Evolutionary conservation across 768 basidiomycete genomes (phyloP), one percentile per base, ranked within the genome.

Genomic region (Hebeloma cylindrosporum): DNA sequence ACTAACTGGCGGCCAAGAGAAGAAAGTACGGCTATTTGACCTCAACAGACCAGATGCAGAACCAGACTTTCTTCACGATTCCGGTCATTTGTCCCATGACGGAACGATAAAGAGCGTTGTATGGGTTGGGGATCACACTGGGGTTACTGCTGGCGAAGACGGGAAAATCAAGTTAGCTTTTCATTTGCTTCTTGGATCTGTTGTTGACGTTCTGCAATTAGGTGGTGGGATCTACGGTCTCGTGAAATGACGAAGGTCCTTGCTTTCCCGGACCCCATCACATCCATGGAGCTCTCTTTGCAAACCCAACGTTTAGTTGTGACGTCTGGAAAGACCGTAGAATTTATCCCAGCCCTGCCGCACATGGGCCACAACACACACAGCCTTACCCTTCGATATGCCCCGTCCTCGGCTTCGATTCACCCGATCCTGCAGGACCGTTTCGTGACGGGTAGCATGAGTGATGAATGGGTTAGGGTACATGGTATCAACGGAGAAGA

Each of bases 221-320:
- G 93, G 61, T 97, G 93, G 93, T 99, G 95, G 95, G 95, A 98
- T 70, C 70, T 95, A 26, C 78, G 91, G 50, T 87, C 88, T 23
- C 78, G 84, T 40, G 72, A 78, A 47, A 68, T 88, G 47, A 83
- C 83, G 20, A 88, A 83, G 30, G 78, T 74, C 30, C 68, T 93
- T 45, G 73, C 76, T 5, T 87, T 93, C 57, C 77, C 84, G 3
- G 82, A 80, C 45, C 80, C 93, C 14, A 86, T 98, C 60, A 88
- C 89, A 7, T 93, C 91, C 30, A 93, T 99, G 92, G 95, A 98
- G 64, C 75, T 92, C 48, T 94, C 92, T 5, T 65, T 72, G 21
- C 83, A 75, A 52, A 94, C 89, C 13, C 82, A 85, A 48, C 82
- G 89, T 26, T 76, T 97, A 22, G 88, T 92, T 16, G 82, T 96